Base-by-base conservation (phyloP, 1,284 basidiomycete genomes). In the Ustilago vetiveriae region DNA sequence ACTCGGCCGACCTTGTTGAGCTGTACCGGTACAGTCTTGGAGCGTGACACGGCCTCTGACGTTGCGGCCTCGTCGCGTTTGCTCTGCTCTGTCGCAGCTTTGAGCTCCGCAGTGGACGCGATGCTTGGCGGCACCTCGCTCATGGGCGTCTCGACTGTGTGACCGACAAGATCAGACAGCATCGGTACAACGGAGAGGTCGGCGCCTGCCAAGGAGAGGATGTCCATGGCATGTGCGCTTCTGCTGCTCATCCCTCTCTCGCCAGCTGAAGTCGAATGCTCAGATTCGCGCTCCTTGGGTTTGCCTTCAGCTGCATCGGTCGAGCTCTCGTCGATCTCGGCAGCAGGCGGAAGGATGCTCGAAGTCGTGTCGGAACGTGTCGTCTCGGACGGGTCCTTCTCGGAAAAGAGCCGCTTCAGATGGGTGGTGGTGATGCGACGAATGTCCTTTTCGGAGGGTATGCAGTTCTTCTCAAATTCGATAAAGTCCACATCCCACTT, bases 401-500 rank as follows among this genome's bases (percentile, higher is more conserved):
- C 85, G 3, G 84, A 83, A 54, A 87, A 86, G 17, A 86, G 80
- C 0, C 85, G 83, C 65, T 85, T 85, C 24, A 86, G 82, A 45
- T 78, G 84, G 14, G 69, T 74, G 29, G 79, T 72, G 10, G 81
- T 79, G 23, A 83, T 62, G 35, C 82, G 73, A 13, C 83, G 81
- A 23, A 81, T 72, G 50, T 83, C 83, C 38, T 81, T 79, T 38
- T 82, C 82, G 21, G 76, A 71, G 1, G 90, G 55, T 88, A 83
- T 72, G 50, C 60, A 66, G 29, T 76, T 74, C 47, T 76, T 75
- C 56, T 83, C 84, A 76, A 79, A 85, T 65, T 85, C 76, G 36
- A 81, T 89, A 77, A 94, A 92, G 76, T 92, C 90, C 56, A 88
- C 87, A 79, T 96, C 94, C 92, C 94, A 98, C 37, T 91, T 91